A percentile compares a stretch with the other conserved stretches of the same genome.
Evolutionary conservation across 2,329 filamentous ascomycete genomes (phyloP).

Genomic region (Biscogniauxia mediterranea): DNA sequence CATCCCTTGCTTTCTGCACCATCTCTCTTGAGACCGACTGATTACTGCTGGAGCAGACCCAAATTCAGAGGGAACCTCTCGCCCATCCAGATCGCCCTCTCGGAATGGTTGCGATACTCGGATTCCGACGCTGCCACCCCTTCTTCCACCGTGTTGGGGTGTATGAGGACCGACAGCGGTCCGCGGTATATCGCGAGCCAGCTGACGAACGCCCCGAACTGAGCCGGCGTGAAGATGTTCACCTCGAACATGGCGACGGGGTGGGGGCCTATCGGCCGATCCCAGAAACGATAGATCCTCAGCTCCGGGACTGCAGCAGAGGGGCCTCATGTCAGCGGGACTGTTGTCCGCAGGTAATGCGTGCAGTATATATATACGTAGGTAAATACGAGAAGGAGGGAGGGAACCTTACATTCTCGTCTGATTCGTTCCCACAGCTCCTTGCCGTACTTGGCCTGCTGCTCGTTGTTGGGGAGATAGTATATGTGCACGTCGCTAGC

Average conservation of each 20-base stretch:
- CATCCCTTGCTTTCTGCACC: not conserved
- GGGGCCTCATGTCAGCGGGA: constrained; percentile 1
- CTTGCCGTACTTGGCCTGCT: constrained; percentile 65
- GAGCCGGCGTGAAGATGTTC: constrained; percentile 78
- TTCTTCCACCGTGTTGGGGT: constrained; percentile 67
- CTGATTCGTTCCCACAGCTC: constrained; percentile 77
- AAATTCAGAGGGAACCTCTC: constrained; percentile 61
- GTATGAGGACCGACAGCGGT: constrained; percentile 73
- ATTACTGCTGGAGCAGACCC: not conserved
- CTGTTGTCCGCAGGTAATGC: not conserved
- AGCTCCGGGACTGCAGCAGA: constrained; percentile 71
- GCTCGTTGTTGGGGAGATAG: constrained; percentile 63
- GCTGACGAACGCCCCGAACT: constrained; percentile 85
- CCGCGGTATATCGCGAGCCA: constrained; percentile 84
- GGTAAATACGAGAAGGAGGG: not conserved
- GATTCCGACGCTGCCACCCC: constrained; percentile 30
- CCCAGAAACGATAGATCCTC: constrained; percentile 76
- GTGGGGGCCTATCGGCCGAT: constrained; percentile 77
- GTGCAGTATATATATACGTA: not conserved
- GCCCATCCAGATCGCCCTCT: constrained; percentile 73
- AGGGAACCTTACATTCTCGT: constrained; percentile 63
- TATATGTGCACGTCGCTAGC: constrained; percentile 81
- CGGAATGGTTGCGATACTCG: constrained; percentile 58
- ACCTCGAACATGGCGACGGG: constrained; percentile 90
- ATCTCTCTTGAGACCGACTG: no score